Evolutionary conservation across 352 stramenopile species (phyloP), one percentile per base, ranked within the genome.

Genomic region (Blastocystis sp.): DNA sequence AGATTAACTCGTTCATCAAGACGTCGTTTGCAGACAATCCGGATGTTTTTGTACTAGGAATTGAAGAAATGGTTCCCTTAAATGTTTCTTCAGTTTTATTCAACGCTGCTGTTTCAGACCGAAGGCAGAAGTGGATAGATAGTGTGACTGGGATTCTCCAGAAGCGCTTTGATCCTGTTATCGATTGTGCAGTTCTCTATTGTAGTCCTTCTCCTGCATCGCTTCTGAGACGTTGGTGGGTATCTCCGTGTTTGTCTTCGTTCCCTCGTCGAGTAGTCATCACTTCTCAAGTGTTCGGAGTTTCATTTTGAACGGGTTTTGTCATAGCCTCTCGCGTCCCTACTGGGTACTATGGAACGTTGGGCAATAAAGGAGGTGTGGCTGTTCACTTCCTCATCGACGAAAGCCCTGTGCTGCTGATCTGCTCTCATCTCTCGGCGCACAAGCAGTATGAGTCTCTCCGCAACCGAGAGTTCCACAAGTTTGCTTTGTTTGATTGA

Each of bases 31-130:
- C 26, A 23, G n/a, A 15, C 11, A 8, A 18, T 26, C 23, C 26
- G 8, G 50, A 63, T 45, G 20, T 84, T 29, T 84, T 64, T 68
- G 50, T 84, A 2, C n/a, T 84, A 29, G 73, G 73, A 20, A n/a
- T 84, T 9, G 47, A 84, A 43, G 73, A 84, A 61, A 84, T 84
- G 45, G 73, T 84, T 66, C 73, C 73, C 6, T 45, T 84, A 23
- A 84, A 64, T 43, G 11, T 43, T 18, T 43, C 34, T 8, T 53
- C 73, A 6, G 55, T 84, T 13, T 34, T 84, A 7, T 68, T 84
- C 29, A 23, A 84, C 37, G 0, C 20, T 15, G 8, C 37, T 9
- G 73, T 84, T 3, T 34, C 64, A 18, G 50, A 47, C 26, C 2
- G 34, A 23, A n/a, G 53, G 50, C 8, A 66, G 29, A 61, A 66